Conservation (phyloP, 371 early-diverging fungal genomes). For the Catenaria anguillulae region DNA sequence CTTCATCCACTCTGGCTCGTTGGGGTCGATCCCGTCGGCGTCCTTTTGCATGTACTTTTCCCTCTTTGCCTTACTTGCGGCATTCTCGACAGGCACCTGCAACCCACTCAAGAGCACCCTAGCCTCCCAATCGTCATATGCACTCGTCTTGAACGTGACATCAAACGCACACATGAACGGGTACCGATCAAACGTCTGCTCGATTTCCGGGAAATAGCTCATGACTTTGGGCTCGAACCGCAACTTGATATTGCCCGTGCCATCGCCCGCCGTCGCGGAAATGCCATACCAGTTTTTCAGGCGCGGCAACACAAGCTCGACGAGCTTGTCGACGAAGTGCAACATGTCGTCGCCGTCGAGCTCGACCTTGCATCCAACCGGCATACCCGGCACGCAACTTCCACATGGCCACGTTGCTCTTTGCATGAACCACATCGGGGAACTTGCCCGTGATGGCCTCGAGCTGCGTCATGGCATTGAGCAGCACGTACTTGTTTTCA, state of each 20-base stretch:
- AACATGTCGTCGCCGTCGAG: slow-evolving; percentile 75
- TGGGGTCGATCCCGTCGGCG: neutral
- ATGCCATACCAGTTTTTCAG: slow-evolving; percentile 84
- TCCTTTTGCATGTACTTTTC: slow-evolving; percentile 14
- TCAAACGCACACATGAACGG: slow-evolving; percentile 76
- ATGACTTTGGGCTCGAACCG: slow-evolving; percentile 68
- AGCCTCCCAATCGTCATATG: slow-evolving; percentile 61
- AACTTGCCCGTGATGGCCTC: slow-evolving; percentile 73
- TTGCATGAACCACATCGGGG: slow-evolving; percentile 67
- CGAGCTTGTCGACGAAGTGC: slow-evolving; percentile 83
- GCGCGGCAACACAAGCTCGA: slow-evolving; percentile 83
- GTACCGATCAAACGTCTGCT: slow-evolving; percentile 80
- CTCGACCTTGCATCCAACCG: slow-evolving; percentile 65
- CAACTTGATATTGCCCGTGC: slow-evolving; percentile 66
- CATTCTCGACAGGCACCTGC: slow-evolving; percentile 62
- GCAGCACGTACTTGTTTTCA: slow-evolving; percentile 67
- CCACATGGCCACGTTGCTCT: slow-evolving; percentile 62
- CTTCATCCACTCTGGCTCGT: slow-evolving; percentile 7
- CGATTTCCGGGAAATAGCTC: slow-evolving; percentile 80
- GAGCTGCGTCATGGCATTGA: slow-evolving; percentile 79
- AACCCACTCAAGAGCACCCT: slow-evolving; percentile 75
- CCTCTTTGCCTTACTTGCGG: slow-evolving; percentile 14
- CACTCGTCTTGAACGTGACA: slow-evolving; percentile 72
- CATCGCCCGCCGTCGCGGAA: slow-evolving; percentile 55
- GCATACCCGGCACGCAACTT: slow-evolving; percentile 78